Evolutionary conservation across 2,329 filamentous ascomycete genomes (phyloP).

Genomic region (Neonectria ditissima): DNA sequence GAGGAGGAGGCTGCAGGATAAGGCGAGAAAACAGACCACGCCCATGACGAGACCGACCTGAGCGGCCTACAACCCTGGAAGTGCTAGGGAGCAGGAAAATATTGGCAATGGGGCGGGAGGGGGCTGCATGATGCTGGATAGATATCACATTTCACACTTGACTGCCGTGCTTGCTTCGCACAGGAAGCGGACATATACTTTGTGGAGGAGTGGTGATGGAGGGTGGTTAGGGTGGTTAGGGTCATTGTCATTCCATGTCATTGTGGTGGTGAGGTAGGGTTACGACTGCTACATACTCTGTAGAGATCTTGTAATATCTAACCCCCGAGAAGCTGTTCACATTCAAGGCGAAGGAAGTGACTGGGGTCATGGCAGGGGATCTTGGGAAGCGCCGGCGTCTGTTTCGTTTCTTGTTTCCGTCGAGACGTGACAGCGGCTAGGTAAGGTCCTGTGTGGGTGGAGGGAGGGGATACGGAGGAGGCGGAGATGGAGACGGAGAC

Average conservation of each 20-base stretch:
- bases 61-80: slow-evolving; percentile 26
- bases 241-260: too few relatives aligned
- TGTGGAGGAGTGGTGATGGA: background rate
- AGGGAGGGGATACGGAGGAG: slow-evolving; percentile 2
- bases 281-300: background rate
- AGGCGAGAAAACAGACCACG: slow-evolving; percentile 30
- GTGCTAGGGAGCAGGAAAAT: slow-evolving; percentile 24
- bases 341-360: slow-evolving; percentile 12
- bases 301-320: too few relatives aligned
- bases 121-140: slow-evolving; percentile 34
- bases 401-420: slow-evolving; percentile 46
- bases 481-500: slow-evolving; percentile 14
- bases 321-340: background rate
- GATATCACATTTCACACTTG: slow-evolving; percentile 39
- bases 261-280: background rate
- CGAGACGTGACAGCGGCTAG: slow-evolving; percentile 41
- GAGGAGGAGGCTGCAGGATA: slow-evolving; percentile 34
- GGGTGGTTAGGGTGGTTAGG: background rate
- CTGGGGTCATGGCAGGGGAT: slow-evolving; percentile 34
- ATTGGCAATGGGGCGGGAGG: slow-evolving; percentile 4
- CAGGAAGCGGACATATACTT: slow-evolving; percentile 21
- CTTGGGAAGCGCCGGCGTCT: slow-evolving; percentile 43
- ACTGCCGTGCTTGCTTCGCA: slow-evolving; percentile 3
- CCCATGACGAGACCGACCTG: slow-evolving; percentile 20
- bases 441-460: slow-evolving; percentile 23